Evolutionary conservation across 768 basidiomycete species (phyloP), one percentile per base, ranked within the genome.

Genomic region (Boletus sensibilis): DNA sequence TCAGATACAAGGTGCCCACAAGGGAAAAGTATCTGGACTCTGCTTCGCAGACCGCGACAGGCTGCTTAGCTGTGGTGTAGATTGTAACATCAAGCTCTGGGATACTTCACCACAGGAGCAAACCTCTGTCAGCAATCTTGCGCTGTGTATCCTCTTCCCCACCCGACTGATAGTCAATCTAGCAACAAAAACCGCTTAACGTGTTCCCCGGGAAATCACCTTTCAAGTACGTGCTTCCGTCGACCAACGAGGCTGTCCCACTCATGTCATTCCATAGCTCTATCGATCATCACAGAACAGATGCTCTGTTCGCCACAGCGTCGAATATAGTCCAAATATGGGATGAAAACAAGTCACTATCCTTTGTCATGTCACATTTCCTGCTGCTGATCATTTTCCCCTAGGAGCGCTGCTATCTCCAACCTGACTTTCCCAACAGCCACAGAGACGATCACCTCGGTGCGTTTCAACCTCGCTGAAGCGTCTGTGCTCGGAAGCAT

Each of bases 401-500:
- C 4, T 56, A 93, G 92, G 78, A 92, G 86, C 52, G 84, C 90
- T 2, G 86, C 94, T 12, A 76, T 97, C 45, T 92, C 91, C 18
- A 90, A 94, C 56, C 80, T 97, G 54, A 88, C 88, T 3, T 95
- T 94, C 69, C 86, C 92, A 8, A 88, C 85, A 23, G 87, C 92
- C 23, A 85, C 87, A 9, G 96, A 98, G 78, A 95, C 93, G 0
- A 85, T 98, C 41, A 86, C 87, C 10, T 81, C 84, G 39, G 87
- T 98, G 39, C 84, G 88, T 41, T 99, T 98, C 79, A 98, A 98
- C 71, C 84, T 91, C 64, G 90, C 90, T 53, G 97, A 99, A 75
- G 82, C 92, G 18, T 94, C 92, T 34, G 89, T 98, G 1, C 82
- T 99, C n/a, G 96, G 95, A 3, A 92, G 90, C 68, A 85, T 94